Base-by-base conservation (phyloP, 2,329 filamentous ascomycete species). In the Pseudogymnoascus sp. region DNA sequence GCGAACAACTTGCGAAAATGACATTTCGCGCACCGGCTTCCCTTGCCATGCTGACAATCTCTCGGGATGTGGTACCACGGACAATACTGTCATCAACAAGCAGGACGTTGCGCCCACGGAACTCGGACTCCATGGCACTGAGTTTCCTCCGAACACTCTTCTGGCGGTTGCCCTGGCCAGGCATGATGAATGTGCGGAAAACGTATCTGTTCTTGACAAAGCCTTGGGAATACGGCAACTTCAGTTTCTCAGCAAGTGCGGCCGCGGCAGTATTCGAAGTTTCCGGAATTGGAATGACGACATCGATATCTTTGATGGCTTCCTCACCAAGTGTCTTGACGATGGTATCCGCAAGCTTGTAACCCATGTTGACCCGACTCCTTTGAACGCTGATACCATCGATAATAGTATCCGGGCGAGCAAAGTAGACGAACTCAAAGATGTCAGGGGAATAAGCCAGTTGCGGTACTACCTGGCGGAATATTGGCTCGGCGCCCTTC, bases 131-230 rank as follows among this genome's bases (percentile, higher is more conserved):
- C 76, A 97, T 96, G 19, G 93, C 86, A 65, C 90, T 93, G 40
- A 97, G 82, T 78, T 97, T 97, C 60, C 93, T 85, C 3, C 93
- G 87, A 9, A 97, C 91, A 68, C 91, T 89, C 77, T 93, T 93
- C 71, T 95, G 86, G 3, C 93, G 83, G 17, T 87, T 83, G 69
- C 85, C 85, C 75, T 97, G 93, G 28, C 88, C 89, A 1, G 93
- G 87, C 87, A 90, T 89, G 73, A 92, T 93, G 74, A 93, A 95
- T 0, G 91, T 96, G 60, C 91, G 84, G 81, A 91, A 92, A 65
- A 96, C 88, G 74, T 96, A 96, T 62, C 90, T 83, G 76, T 96
- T 96, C 81, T 95, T 96, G 67, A 96, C 87, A 70, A 96, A 93
- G 2, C 87, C 92, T 72, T 90, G 89, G 64, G 84, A 87, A 71